phyloP scores from a whole-genome alignment of 352 stramenopile genomes.

The Phytophthora citrophthora region DNA sequence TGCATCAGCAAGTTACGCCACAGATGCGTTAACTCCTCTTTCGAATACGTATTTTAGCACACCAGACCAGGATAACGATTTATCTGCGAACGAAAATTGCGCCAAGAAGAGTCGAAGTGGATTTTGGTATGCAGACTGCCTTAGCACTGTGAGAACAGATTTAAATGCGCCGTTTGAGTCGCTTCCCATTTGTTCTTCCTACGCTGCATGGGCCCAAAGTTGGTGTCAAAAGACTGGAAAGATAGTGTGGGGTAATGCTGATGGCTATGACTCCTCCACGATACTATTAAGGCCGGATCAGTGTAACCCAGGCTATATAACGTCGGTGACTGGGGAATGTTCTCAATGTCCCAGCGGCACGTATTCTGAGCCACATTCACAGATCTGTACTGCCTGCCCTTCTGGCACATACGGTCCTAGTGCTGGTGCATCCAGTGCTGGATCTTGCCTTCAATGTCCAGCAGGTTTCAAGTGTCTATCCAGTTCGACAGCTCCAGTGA shows the following conservation, averaged over 20 bases:
- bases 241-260: conserved; percentile 61
- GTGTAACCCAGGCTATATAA: conserved; percentile 39
- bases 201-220: conserved; percentile 50
- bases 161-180: conserved; percentile 59
- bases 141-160: conserved; percentile 43
- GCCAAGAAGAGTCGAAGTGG: conserved; percentile 52
- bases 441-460: conserved; percentile 50
- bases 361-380: conserved; percentile 41
- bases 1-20: conserved; percentile 38
- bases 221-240: conserved; percentile 55
- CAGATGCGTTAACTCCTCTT: conserved; percentile 48
- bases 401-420: conserved; percentile 56
- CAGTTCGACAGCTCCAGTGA: conserved; percentile 24
- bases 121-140: conserved; percentile 66
- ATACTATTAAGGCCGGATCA: conserved; percentile 55
- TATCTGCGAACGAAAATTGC: conserved; percentile 49
- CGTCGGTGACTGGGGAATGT: conserved; percentile 30
- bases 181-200: conserved; percentile 48
- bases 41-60: conserved; percentile 72
- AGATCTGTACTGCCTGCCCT: conserved; percentile 43
- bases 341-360: conserved; percentile 44
- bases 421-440: conserved; percentile 21
- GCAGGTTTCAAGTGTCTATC: conserved; percentile 45
- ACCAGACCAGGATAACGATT: conserved; percentile 61
- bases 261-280: conserved; percentile 53